phyloP scores from a whole-genome alignment of 306 rosid species.

The Boehmeria nivea region DNA sequence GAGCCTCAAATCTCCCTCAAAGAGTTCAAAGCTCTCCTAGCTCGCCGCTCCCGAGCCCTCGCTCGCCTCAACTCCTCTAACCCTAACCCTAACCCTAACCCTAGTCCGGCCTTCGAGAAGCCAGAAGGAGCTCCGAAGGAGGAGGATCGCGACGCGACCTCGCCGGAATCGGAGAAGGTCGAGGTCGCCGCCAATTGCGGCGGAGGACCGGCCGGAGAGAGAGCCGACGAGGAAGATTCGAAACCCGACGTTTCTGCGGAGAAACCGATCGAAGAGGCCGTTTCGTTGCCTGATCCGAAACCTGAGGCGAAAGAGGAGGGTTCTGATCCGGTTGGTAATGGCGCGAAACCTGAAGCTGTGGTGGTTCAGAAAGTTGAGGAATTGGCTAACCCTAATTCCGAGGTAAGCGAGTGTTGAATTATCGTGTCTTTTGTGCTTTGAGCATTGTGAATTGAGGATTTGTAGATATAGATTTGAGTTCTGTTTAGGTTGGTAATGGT shows the following conservation, averaged over 20 bases:
- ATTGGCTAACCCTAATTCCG: conserved; percentile 30
- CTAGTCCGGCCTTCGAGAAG: conserved; percentile 8
- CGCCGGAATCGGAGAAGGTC: conserved; percentile 18
- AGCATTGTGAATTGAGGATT: neutral
- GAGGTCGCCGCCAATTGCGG: conserved; percentile 23
- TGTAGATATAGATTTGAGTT: no score
- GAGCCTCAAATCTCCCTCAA: conserved; percentile 57
- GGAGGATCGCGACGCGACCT: conserved; percentile 1
- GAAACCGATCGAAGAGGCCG: conserved; percentile 32
- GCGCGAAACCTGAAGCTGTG: conserved; percentile 13
- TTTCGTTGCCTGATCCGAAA: conserved; percentile 22
- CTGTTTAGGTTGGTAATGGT: no score
- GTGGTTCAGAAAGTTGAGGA: conserved; percentile 26
- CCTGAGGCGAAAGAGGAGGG: conserved; percentile 22
- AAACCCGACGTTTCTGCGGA: conserved; percentile 25
- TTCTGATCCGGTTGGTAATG: conserved; percentile 30
- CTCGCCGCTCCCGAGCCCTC: conserved; percentile 76
- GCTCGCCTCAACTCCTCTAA: conserved; percentile 36
- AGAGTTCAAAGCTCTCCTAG: conserved; percentile 65
- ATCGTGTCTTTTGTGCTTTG: neutral
- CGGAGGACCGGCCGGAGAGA: conserved; percentile 44
- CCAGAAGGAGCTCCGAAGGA: conserved; percentile 18
- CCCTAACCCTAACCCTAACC: conserved; percentile 32
- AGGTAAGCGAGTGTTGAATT: conserved; percentile 21
- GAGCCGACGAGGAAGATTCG: conserved; percentile 17